Percentiles rank a stretch among this genome's conserved stretches.
These are phyloP conservation scores for Tagetes patula DNA, from an alignment of 129 eudicot genomes.

Conservation along the genomic window DNA sequence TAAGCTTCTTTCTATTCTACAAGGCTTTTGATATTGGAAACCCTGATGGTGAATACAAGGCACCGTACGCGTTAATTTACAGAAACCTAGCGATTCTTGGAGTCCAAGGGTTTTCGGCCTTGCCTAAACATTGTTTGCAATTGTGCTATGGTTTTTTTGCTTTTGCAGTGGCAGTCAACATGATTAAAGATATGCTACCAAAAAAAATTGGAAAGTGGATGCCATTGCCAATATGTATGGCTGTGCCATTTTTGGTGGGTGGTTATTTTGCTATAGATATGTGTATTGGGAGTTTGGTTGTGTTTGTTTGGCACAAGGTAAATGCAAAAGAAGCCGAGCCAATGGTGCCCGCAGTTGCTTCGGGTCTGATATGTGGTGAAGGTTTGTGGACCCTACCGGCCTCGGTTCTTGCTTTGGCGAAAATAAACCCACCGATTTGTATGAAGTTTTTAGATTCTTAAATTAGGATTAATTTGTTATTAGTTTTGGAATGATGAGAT, in stretches of 20 bases:
- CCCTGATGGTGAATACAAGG: slow-evolving; percentile 56
- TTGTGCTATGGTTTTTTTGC: slow-evolving; percentile 8
- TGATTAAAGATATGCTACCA: slow-evolving; percentile 34
- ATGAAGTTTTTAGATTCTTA: slow-evolving; percentile 54
- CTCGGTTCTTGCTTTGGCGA: slow-evolving; percentile 68
- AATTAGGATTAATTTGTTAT: slow-evolving; percentile 18
- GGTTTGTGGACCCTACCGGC: slow-evolving; percentile 91
- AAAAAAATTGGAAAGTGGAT: slow-evolving; percentile 44
- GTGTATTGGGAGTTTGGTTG: slow-evolving; percentile 68
- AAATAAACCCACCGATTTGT: slow-evolving; percentile 64
- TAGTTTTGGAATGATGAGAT: slow-evolving; percentile 32
- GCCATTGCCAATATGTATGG: slow-evolving; percentile 78
- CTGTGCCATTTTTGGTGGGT: slow-evolving; percentile 74
- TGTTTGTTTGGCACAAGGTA: slow-evolving; percentile 48
- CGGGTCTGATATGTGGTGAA: slow-evolving; percentile 75
- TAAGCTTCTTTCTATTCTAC: slow-evolving; percentile 66
- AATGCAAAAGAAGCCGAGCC: slow-evolving; percentile 41
- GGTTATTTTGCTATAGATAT: slow-evolving; percentile 66
- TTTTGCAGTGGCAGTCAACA: slow-evolving; percentile 15
- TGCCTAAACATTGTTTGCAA: slow-evolving; percentile 16
- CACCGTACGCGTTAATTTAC: slow-evolving; percentile 55
- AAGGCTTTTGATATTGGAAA: slow-evolving; percentile 56
- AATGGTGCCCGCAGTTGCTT: slow-evolving; percentile 59
- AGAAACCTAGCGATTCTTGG: slow-evolving; percentile 64
- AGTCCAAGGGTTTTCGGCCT: slow-evolving; percentile 48